Percentiles rank a stretch among this genome's conserved stretches.
These are phyloP conservation scores for Pseudogymnoascus verrucosus DNA, from an alignment of 2,329 filamentous ascomycete species.

Conservation along the genomic window DNA sequence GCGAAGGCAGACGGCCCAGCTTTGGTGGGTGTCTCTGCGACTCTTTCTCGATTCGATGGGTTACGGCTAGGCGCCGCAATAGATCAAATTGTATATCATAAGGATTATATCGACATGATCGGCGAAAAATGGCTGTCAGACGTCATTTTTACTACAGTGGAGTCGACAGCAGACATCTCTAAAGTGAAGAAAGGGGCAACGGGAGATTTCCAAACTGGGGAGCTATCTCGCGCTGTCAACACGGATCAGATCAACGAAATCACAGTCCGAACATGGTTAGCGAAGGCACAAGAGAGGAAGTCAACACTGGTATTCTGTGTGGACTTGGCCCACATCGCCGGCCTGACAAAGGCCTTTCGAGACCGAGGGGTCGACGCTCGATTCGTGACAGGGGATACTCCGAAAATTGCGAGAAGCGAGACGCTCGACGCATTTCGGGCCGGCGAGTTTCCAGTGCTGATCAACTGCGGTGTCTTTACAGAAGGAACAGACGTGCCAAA, in stretches of 20 bases:
- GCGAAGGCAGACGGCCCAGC: slow-evolving; percentile 46
- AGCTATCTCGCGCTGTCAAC: slow-evolving; percentile 79
- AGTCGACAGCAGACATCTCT: slow-evolving; percentile 72
- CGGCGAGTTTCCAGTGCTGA: slow-evolving; percentile 72
- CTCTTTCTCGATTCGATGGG: slow-evolving; percentile 71
- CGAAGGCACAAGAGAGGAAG: slow-evolving; percentile 62
- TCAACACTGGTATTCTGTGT: slow-evolving; percentile 95
- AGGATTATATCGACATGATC: slow-evolving; percentile 74
- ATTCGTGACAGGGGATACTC: slow-evolving; percentile 79
- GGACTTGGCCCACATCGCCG: slow-evolving; percentile 72
- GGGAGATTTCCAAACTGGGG: slow-evolving; percentile 71
- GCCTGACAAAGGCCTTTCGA: slow-evolving; percentile 69
- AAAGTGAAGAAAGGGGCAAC: slow-evolving; percentile 53
- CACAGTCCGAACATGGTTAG: slow-evolving; percentile 77
- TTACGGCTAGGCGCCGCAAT: slow-evolving; percentile 74
- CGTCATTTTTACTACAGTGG: slow-evolving; percentile 89
- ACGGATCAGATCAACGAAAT: slow-evolving; percentile 73
- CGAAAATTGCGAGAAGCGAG: slow-evolving; percentile 56
- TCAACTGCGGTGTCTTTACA: slow-evolving; percentile 95
- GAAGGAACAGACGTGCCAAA: slow-evolving; percentile 98
- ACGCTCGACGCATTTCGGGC: slow-evolving; percentile 68
- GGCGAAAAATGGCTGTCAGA: slow-evolving; percentile 85
- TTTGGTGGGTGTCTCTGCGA: slow-evolving; percentile 85
- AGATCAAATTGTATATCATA: slow-evolving; percentile 94
- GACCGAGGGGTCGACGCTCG: slow-evolving; percentile 71